These are phyloP conservation scores for Sphaerobolus stellatus DNA, from an alignment of 1,284 basidiomycete genomes.

Conservation along the genomic window DNA sequence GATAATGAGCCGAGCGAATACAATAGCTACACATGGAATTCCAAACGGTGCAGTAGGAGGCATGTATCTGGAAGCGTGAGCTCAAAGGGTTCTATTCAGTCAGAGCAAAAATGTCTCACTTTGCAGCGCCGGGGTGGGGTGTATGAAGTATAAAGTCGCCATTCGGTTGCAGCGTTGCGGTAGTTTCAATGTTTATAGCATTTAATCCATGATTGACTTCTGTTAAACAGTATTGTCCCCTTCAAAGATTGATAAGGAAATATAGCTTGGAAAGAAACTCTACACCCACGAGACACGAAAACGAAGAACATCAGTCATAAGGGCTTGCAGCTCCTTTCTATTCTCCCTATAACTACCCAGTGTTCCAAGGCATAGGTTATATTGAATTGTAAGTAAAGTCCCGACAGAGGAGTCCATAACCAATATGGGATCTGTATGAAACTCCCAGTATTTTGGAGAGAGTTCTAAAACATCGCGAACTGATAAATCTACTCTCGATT, in stretches of 20 bases:
- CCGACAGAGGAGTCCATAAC: constrained; percentile 38
- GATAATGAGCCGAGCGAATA: constrained; percentile 53
- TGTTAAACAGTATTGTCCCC: constrained; percentile 47
- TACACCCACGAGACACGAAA: constrained; percentile 30
- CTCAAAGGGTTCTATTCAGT: not conserved
- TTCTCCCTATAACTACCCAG: constrained; percentile 33
- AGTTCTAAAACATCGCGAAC: not conserved
- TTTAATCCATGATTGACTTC: constrained; percentile 51
- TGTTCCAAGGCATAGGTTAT: constrained; percentile 44
- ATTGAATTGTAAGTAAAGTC: constrained; percentile 42
- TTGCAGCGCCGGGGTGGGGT: constrained; percentile 53
- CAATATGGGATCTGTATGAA: constrained; percentile 16
- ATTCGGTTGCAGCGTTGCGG: constrained; percentile 47
- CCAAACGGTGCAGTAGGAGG: constrained; percentile 52
- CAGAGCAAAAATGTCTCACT: constrained; percentile 35
- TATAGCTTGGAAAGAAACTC: constrained; percentile 19
- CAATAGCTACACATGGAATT: constrained; percentile 49
- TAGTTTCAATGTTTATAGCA: constrained; percentile 44
- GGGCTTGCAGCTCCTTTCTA: constrained; percentile 31
- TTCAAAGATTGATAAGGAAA: constrained; percentile 14
- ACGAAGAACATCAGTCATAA: constrained; percentile 30
- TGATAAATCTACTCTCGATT: constrained; percentile 8
- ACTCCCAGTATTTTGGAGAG: constrained; percentile 40
- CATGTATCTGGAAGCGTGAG: constrained; percentile 46
- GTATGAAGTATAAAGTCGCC: constrained; percentile 52